A percentile compares a stretch with the other conserved stretches of the same genome.
These are phyloP conservation scores for Fraxinus velutina DNA, from an alignment of 305 asterid species.

Conservation along the genomic window DNA sequence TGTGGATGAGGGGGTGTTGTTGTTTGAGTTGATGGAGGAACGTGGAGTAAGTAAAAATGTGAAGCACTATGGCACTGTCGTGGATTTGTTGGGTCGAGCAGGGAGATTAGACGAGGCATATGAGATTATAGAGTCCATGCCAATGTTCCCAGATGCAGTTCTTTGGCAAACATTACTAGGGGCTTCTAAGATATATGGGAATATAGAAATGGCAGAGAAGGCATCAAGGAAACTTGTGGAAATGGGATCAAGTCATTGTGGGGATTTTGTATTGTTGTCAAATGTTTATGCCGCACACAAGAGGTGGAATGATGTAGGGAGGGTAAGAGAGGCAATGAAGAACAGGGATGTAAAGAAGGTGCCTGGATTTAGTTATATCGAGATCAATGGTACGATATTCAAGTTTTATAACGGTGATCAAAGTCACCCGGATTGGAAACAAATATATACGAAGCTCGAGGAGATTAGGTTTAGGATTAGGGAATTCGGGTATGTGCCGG, in stretches of 20 bases:
- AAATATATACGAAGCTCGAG: conserved; percentile 63
- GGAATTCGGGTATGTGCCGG: conserved; percentile 68
- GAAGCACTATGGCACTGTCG: conserved; percentile 87
- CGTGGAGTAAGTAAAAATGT: conserved; percentile 46
- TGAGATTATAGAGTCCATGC: conserved; percentile 57
- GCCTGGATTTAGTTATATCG: conserved; percentile 80
- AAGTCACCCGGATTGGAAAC: conserved; percentile 50
- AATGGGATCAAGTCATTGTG: conserved; percentile 76
- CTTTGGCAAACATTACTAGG: conserved; percentile 89
- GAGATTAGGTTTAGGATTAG: conserved; percentile 53
- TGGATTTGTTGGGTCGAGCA: conserved; percentile 80
- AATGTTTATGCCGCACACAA: conserved; percentile 72
- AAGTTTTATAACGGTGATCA: conserved; percentile 70
- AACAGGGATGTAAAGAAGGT: conserved; percentile 61
- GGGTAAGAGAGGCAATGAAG: conserved; percentile 81
- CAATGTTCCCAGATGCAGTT: conserved; percentile 59
- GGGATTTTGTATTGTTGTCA: conserved; percentile 79
- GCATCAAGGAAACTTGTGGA: conserved; percentile 75
- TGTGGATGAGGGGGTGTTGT: conserved; percentile 76
- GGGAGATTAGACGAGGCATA: conserved; percentile 72
- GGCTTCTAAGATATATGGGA: conserved; percentile 72
- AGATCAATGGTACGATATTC: conserved; percentile 49
- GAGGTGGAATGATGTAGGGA: conserved; percentile 82
- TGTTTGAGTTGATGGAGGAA: conserved; percentile 59
- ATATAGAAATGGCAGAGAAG: conserved; percentile 78